Evolutionary conservation across 164 flowering plant species (phyloP).

Genomic region (Vitis riparia): DNA sequence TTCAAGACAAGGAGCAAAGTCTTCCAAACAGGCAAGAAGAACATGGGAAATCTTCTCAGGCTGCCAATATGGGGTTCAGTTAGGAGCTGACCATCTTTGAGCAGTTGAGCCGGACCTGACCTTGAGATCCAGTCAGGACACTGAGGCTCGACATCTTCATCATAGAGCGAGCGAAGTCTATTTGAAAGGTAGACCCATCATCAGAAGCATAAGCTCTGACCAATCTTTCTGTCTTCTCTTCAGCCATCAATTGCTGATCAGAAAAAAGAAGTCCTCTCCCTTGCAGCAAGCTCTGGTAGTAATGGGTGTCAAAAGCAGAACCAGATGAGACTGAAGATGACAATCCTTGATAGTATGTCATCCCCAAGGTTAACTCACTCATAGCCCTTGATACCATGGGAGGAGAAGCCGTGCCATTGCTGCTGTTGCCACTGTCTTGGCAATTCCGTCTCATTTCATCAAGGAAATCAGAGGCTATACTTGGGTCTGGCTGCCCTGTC

Average conservation of each 20-base stretch:
- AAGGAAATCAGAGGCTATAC: constrained; percentile 22
- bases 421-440: constrained; percentile 6
- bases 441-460: constrained; percentile 28
- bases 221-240: constrained; percentile 28
- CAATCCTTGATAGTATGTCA: constrained; percentile 17
- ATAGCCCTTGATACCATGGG: constrained; percentile 1
- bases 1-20: too few relatives aligned
- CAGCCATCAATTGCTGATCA: constrained; percentile 60
- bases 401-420: background rate
- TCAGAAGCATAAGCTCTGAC: constrained; percentile 50
- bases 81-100: constrained; percentile 13
- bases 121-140: constrained; percentile 38
- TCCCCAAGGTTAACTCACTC: constrained; percentile 10
- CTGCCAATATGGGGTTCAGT: too few relatives aligned
- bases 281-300: constrained; percentile 32
- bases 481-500: constrained; percentile 34
- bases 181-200: constrained; percentile 36
- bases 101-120: constrained; percentile 50
- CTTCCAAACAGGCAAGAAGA: too few relatives aligned
- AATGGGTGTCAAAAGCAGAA: constrained; percentile 36
- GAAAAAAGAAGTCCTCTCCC: constrained; percentile 50
- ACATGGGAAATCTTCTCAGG: too few relatives aligned
- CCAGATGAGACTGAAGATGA: constrained; percentile 17
- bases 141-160: constrained; percentile 42
- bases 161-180: constrained; percentile 52